phyloP scores from a whole-genome alignment of 768 basidiomycete species.

The Panaeolus cyanescens region DNA sequence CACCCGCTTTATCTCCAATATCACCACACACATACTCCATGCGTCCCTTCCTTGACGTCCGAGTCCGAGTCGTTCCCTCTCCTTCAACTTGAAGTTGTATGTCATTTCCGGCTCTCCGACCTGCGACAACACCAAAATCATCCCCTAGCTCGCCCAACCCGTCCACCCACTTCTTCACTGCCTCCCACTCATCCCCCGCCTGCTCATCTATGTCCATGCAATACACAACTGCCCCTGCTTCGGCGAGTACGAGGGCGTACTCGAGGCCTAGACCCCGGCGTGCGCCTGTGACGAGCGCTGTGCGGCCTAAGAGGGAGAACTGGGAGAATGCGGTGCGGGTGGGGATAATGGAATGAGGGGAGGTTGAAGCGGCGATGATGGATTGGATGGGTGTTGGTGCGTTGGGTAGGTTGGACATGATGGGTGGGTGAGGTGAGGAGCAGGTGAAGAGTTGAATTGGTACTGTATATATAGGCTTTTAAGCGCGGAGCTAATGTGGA shows the following conservation, averaged over 20 bases:
- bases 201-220: conserved; percentile 59
- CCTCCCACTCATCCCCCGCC: conserved; percentile 51
- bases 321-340: conserved; percentile 17
- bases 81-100: neutral
- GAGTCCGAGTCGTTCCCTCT: too few relatives aligned
- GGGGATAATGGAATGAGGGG: conserved; percentile 4
- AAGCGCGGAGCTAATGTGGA: too few relatives aligned
- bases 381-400: neutral
- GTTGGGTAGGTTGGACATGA: too few relatives aligned
- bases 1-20: conserved; percentile 54
- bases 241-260: conserved; percentile 25
- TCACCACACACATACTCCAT: conserved; percentile 55
- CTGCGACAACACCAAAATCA: neutral
- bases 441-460: too few relatives aligned
- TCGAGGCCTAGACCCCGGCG: conserved; percentile 31
- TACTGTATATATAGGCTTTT: too few relatives aligned
- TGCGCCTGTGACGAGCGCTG: conserved; percentile 25
- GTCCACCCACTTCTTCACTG: conserved; percentile 46
- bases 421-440: too few relatives aligned
- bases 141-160: conserved; percentile 21
- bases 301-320: conserved; percentile 20
- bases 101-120: neutral
- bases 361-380: neutral
- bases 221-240: conserved; percentile 41
- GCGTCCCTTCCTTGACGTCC: conserved; percentile 28